Conservation (phyloP, 2,329 filamentous ascomycete genomes). For the Ustilaginoidea virens region DNA sequence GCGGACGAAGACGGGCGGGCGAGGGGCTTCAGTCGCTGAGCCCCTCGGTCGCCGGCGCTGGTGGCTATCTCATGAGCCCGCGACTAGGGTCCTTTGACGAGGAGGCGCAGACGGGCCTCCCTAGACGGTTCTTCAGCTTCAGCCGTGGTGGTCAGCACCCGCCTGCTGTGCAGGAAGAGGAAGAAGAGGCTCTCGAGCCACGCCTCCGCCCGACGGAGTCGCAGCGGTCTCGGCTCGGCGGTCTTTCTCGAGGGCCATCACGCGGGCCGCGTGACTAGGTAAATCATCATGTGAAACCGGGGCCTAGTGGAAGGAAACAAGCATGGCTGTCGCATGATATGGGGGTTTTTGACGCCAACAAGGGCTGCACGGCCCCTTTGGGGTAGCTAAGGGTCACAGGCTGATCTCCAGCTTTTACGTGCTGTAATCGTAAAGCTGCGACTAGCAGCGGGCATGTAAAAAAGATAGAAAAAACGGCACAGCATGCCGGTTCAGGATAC, state of each 20-base stretch:
- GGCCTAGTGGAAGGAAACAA: too few species aligned
- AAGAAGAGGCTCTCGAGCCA: conserved; percentile 7
- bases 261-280: too few species aligned
- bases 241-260: conserved; percentile 1
- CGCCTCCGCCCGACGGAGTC: conserved; percentile 6
- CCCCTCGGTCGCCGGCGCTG: conserved; percentile 12
- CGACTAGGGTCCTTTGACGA: conserved; percentile 25
- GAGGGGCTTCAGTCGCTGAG: conserved; percentile 24
- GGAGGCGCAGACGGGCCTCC: conserved; percentile 23
- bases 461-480: too few species aligned
- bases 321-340: too few species aligned
- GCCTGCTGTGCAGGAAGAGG: conserved; percentile 6
- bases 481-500: too few species aligned
- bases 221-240: conserved; percentile 1
- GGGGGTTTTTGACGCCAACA: too few species aligned
- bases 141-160: conserved; percentile 8
- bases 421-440: too few species aligned
- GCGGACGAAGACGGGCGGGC: conserved; percentile 33
- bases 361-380: too few species aligned
- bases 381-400: too few species aligned
- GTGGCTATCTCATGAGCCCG: conserved; percentile 15
- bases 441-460: too few species aligned
- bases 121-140: conserved; percentile 15
- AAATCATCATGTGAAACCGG: too few species aligned
- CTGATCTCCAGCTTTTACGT: too few species aligned